Evolutionary conservation across 164 flowering plant species (phyloP).

Genomic region (Dillenia suffruticosa): DNA sequence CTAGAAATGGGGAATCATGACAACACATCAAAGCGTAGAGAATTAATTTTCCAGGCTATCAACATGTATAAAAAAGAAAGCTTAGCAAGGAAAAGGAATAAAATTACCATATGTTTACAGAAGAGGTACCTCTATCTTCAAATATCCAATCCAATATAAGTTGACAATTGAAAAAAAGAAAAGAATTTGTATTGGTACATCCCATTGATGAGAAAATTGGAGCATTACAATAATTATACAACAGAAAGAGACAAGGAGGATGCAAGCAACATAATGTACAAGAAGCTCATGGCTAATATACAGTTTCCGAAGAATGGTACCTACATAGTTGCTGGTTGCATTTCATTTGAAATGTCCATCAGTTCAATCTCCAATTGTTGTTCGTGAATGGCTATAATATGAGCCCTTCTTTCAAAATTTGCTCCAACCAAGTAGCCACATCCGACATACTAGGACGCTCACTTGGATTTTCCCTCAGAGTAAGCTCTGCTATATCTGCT

Average conservation of each 20-base stretch:
- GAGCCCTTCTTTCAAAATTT: constrained; percentile 54
- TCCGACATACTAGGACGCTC: constrained; percentile 65
- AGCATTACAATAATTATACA: neutral
- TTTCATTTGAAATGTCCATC: neutral
- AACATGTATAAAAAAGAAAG: no score
- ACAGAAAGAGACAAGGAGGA: neutral
- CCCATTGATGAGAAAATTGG: constrained; percentile 1
- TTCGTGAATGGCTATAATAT: constrained; percentile 20
- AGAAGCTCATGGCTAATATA: constrained; percentile 31
- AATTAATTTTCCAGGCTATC: no score
- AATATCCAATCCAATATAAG: no score
- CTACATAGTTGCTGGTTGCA: neutral
- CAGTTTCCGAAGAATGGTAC: constrained; percentile 22
- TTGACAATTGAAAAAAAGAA: neutral
- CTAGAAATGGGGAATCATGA: no score
- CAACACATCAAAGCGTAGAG: no score
- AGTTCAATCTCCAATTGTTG: neutral
- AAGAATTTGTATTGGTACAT: constrained; percentile 7
- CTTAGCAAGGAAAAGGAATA: no score
- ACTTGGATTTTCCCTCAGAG: constrained; percentile 50
- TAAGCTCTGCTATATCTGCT: constrained; percentile 73
- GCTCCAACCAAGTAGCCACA: constrained; percentile 54
- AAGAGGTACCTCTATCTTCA: no score
- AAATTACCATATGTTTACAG: no score
- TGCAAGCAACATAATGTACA: constrained; percentile 17